Evolutionary conservation across 805 yeast genomes (phyloP).

Genomic region (Yarrowia deformans): DNA sequence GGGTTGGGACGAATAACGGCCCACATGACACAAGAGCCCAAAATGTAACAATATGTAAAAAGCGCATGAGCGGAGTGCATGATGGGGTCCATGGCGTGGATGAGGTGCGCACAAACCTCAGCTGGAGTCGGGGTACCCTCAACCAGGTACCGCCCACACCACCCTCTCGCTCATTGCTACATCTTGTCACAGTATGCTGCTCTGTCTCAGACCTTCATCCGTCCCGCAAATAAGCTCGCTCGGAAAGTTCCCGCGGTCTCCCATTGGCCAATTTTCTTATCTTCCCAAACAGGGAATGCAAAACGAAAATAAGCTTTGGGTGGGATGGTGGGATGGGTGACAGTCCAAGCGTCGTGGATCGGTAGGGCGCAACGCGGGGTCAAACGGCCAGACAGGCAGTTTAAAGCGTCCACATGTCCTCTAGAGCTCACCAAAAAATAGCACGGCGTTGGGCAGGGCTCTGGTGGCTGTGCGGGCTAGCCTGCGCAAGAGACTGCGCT

Average conservation of each 20-base stretch:
- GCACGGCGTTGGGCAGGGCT: too few species aligned
- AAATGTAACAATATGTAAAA: constrained; percentile 35
- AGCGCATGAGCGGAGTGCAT: constrained; percentile 25
- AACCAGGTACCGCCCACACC: too few species aligned
- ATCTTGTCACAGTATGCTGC: neutral
- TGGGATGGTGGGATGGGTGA: neutral
- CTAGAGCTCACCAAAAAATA: too few species aligned
- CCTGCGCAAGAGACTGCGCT: too few species aligned
- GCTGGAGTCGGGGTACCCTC: too few species aligned
- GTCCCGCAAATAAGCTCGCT: constrained; percentile 7
- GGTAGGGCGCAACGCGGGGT: neutral
- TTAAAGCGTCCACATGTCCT: too few species aligned
- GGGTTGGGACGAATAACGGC: constrained; percentile 14
- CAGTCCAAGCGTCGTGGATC: neutral
- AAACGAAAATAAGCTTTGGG: constrained; percentile 14
- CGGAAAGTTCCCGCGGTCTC: neutral
- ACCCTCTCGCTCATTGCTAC: too few species aligned
- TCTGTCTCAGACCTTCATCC: too few species aligned
- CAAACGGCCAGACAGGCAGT: neutral
- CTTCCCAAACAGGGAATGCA: constrained; percentile 36
- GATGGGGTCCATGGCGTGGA: neutral
- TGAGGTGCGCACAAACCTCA: too few species aligned
- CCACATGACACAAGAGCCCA: neutral
- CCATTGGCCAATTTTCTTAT: constrained; percentile 25
- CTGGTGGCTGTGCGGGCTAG: too few species aligned